Base-by-base conservation (phyloP, 2,329 filamentous ascomycete genomes). In the Curvularia lunata region DNA sequence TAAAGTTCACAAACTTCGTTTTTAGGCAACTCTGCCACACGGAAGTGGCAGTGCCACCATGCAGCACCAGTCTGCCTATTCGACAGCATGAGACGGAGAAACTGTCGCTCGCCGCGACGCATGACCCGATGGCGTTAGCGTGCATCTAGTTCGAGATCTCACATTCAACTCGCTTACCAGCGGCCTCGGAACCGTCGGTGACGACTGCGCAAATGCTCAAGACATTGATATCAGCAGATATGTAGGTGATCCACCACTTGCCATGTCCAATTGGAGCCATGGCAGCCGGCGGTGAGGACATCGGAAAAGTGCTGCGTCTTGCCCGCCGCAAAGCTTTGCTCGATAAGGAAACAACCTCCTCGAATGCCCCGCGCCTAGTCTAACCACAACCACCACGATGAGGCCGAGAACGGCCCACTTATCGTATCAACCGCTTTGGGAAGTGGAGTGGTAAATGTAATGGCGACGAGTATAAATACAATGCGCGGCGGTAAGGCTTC, bases 241-340 rank as follows among this genome's bases (percentile, higher is more conserved):
- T 18, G 47, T 52, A 38, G 41, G 34, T 46, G 21, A 54, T 42
- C 12, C 10, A 32, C n/a, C 13, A 55, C 43, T 45, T 38, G 50
- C 42, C 55, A 64, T 65, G 54, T 64, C 66, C 65, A 61, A 63
- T 69, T 67, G 55, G 56, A 64, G 66, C 50, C 49, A 70, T 67
- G 56, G 47, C 61, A 66, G 62, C 67, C 67, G 67, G 66, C 55
- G 65, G 50, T 62, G 13, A 64, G 51, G 18, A 57, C 54, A 53
- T 59, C 59, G 66, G 62, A 56, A 64, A 69, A 64, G 25, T 18
- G 41, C 42, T 30, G 38, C 48, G 45, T 48, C 19, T 58, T 57
- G 63, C 40, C 49, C 65, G 62, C 65, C 67, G 67, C 66, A 68
- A 67, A 67, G 59, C 58, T 63, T 70, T 70, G 61, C 67, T 68